Evolutionary conservation across 768 basidiomycete species (phyloP).

Genomic region (Rhizopogon sp.): DNA sequence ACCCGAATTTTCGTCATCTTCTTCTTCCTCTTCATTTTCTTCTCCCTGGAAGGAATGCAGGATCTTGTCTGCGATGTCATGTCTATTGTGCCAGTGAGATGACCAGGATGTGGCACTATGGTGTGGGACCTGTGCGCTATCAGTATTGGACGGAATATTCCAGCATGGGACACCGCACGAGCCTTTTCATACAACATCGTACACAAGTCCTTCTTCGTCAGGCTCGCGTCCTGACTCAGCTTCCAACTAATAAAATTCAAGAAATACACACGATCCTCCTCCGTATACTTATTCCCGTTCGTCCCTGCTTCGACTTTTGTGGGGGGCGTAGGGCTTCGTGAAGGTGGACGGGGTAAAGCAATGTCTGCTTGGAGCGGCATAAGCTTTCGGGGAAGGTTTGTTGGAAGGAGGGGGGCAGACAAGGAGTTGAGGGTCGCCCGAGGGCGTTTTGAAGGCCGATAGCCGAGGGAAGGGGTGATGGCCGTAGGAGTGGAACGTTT

Average conservation of each 20-base stretch:
- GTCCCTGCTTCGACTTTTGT: constrained; percentile 38
- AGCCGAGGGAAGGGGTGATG: constrained; percentile 13
- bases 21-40: constrained; percentile 30
- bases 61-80: constrained; percentile 65
- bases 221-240: constrained; percentile 45
- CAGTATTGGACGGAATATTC: not conserved
- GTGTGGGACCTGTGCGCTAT: constrained; percentile 52
- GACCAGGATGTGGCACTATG: constrained; percentile 60
- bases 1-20: constrained; percentile 22
- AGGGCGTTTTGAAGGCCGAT: constrained; percentile 25
- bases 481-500: constrained; percentile 15
- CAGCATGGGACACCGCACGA: constrained; percentile 2
- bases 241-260: constrained; percentile 62
- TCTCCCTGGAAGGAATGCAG: constrained; percentile 37
- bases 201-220: constrained; percentile 52
- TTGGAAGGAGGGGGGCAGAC: constrained; percentile 34
- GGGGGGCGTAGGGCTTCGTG: constrained; percentile 68
- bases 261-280: constrained; percentile 63
- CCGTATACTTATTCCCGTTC: constrained; percentile 59
- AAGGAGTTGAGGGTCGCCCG: constrained; percentile 55
- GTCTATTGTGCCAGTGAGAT: constrained; percentile 61
- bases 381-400: constrained; percentile 36
- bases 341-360: constrained; percentile 57
- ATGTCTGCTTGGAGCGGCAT: constrained; percentile 60
- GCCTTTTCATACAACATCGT: constrained; percentile 53